phyloP scores from a whole-genome alignment of 177 flowering plant species.

The Viscum album region DNA sequence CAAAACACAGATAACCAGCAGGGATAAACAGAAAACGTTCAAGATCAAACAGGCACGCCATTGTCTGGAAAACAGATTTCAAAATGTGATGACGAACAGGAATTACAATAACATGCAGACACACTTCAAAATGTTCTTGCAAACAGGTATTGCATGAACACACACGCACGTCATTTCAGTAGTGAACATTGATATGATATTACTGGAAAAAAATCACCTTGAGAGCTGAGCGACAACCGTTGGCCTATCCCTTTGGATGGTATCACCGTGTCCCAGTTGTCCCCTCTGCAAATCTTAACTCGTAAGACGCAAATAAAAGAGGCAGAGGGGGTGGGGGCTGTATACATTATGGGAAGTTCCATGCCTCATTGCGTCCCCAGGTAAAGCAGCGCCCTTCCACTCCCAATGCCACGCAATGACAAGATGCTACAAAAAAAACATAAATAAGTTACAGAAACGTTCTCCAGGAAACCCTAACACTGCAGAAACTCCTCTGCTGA shows the following conservation, averaged over 20 bases:
- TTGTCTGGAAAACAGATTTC: too few species aligned
- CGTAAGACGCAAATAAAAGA: neutral
- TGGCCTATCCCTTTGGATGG: slow-evolving; percentile 71
- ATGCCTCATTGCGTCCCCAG: slow-evolving; percentile 94
- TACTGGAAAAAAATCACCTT: slow-evolving; percentile 40
- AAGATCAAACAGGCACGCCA: neutral
- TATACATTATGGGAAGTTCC: neutral
- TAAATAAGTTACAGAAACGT: neutral
- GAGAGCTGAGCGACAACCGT: slow-evolving; percentile 75
- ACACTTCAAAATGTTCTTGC: too few species aligned
- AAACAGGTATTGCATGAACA: too few species aligned
- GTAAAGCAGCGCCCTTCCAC: slow-evolving; percentile 92
- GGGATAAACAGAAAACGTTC: too few species aligned
- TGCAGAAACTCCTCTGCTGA: neutral
- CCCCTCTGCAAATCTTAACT: slow-evolving; percentile 55
- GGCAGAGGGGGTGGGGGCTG: neutral
- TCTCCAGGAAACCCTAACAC: neutral
- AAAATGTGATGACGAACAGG: too few species aligned
- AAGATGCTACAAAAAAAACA: slow-evolving; percentile 40
- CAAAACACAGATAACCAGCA: too few species aligned
- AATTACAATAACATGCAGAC: too few species aligned
- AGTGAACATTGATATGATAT: too few species aligned
- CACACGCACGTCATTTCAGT: too few species aligned
- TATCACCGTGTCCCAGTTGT: slow-evolving; percentile 94
- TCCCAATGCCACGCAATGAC: slow-evolving; percentile 95